Conservation (phyloP, 805 yeast species). For the Ogataea saltuana region DNA sequence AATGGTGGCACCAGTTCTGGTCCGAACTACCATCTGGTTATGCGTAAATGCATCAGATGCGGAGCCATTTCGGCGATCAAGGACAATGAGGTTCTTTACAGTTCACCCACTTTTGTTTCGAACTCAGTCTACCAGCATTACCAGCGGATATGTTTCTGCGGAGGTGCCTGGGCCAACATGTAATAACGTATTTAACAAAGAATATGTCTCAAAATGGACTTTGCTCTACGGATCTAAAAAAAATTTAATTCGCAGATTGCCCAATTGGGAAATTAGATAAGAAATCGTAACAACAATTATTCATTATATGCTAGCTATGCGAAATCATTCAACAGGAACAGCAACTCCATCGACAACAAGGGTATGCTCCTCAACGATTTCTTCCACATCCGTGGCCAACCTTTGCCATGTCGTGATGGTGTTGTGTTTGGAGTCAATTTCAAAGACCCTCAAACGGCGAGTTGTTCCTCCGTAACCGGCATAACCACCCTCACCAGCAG, state of each 20-base stretch:
- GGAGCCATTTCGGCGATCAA: conserved; percentile 40
- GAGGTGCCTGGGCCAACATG: conserved; percentile 68
- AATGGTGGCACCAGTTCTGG: conserved; percentile 4
- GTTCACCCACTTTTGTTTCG: conserved; percentile 30
- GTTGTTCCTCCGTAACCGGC: conserved; percentile 88
- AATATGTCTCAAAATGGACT: neutral
- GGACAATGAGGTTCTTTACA: conserved; percentile 27
- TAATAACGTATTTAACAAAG: conserved; percentile 4
- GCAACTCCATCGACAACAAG: conserved; percentile 1
- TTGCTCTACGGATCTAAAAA: too few species aligned
- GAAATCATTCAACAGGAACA: neutral
- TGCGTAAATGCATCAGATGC: conserved; percentile 37
- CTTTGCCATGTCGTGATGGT: conserved; percentile 7
- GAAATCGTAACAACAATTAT: too few species aligned
- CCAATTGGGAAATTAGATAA: too few species aligned
- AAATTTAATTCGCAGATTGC: too few species aligned
- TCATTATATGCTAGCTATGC: too few species aligned
- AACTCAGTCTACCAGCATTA: conserved; percentile 37
- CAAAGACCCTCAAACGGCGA: conserved; percentile 76
- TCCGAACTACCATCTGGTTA: conserved; percentile 16
- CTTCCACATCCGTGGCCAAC: neutral
- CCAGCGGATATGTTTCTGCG: conserved; percentile 76
- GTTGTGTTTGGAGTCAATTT: conserved; percentile 45
- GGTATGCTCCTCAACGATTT: neutral
- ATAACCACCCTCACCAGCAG: conserved; percentile 92